Percentiles rank a stretch among this genome's conserved stretches.
phyloP scores from a whole-genome alignment of 2,329 filamentous ascomycete species.

The Venturia asperata region DNA sequence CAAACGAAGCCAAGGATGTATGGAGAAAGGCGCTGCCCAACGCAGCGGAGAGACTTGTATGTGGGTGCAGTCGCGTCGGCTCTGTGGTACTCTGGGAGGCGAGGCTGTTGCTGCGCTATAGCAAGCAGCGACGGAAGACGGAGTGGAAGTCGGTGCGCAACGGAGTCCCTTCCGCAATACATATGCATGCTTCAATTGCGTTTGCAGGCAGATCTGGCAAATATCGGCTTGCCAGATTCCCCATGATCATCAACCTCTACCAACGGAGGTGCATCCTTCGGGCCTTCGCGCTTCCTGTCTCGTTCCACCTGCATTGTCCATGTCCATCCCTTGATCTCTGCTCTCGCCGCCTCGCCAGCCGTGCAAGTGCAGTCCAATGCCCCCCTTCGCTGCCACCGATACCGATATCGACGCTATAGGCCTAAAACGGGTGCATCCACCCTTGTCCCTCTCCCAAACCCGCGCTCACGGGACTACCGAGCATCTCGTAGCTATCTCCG shows the following conservation, averaged over 20 bases:
- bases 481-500: background rate
- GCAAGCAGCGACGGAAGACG: background rate
- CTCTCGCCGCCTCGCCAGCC: background rate
- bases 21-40: too few species aligned
- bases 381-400: background rate
- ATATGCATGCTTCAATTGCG: background rate
- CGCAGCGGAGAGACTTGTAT: too few species aligned
- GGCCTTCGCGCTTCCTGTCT: background rate
- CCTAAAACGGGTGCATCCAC: background rate
- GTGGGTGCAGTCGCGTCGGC: too few species aligned
- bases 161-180: slow-evolving; percentile 4
- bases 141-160: background rate
- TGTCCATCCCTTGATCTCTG: background rate
- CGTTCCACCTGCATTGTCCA: background rate
- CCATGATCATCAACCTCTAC: too few species aligned
- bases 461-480: background rate
- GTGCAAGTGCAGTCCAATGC: background rate
- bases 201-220: slow-evolving; percentile 1
- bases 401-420: too few species aligned
- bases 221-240: background rate
- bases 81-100: too few species aligned
- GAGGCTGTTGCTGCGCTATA: background rate
- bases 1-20: too few species aligned
- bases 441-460: slow-evolving; percentile 5
- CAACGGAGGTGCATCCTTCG: too few species aligned